Percentiles rank a stretch among this genome's conserved stretches.
phyloP scores from a whole-genome alignment of 1,284 basidiomycete species.

The Cyathus pygmaeus region DNA sequence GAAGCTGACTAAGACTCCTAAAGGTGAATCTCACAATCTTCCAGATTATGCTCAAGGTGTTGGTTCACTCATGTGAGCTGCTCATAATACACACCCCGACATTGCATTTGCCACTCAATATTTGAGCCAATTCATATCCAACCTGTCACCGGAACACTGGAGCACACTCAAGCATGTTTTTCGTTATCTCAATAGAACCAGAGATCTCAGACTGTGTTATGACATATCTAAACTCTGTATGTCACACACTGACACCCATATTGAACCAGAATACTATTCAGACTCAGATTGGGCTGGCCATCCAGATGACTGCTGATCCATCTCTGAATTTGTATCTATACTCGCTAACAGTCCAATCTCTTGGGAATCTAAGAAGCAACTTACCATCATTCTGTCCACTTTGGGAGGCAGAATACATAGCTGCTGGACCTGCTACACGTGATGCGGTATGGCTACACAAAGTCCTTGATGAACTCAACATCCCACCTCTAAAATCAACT shows the following conservation, averaged over 20 bases:
- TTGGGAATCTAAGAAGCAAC: background rate
- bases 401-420: background rate
- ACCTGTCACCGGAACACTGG: background rate
- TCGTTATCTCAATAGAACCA: background rate
- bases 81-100: constrained; percentile 48
- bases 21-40: constrained; percentile 6
- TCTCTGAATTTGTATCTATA: background rate
- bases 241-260: background rate
- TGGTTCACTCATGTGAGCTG: constrained; percentile 51
- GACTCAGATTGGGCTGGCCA: background rate
- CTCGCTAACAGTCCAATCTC: background rate
- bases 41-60: constrained; percentile 36
- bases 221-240: background rate
- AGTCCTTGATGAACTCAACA: background rate
- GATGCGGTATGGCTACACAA: background rate
- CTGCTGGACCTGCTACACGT: background rate
- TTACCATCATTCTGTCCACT: background rate
- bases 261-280: background rate
- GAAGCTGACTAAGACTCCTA: constrained; percentile 10
- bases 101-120: constrained; percentile 40
- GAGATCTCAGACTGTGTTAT: background rate
- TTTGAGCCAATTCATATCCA: background rate
- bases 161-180: background rate
- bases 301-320: background rate
- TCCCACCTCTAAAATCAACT: background rate